Evolutionary conservation across 805 yeast species (phyloP).

Genomic region (Starmera pachycereana): DNA sequence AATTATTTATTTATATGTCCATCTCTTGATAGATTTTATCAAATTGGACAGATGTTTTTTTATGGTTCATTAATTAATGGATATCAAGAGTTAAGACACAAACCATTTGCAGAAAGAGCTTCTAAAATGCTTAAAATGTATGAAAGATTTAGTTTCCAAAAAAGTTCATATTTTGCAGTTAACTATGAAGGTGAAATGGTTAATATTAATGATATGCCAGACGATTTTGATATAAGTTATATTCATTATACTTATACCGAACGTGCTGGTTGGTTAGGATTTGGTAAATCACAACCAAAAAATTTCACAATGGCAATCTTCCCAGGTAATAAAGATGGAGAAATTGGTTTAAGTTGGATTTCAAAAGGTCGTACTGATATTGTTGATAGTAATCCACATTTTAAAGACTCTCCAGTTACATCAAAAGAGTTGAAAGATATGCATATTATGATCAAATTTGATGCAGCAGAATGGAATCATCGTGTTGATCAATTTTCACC

Average conservation of each 20-base stretch:
- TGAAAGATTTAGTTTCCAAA: background rate
- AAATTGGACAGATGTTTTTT: background rate
- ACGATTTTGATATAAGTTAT: background rate
- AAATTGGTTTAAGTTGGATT: constrained; percentile 1
- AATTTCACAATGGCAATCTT: constrained; percentile 1
- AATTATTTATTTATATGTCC: background rate
- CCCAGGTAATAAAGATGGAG: constrained; percentile 1
- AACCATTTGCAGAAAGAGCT: background rate
- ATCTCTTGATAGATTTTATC: background rate
- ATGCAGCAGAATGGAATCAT: background rate
- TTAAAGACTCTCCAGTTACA: background rate
- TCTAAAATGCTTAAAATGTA: background rate
- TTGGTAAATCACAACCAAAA: background rate
- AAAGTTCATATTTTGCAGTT: background rate
- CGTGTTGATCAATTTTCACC: constrained; percentile 1
- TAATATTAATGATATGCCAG: background rate
- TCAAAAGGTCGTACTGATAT: constrained; percentile 1
- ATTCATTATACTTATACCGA: background rate
- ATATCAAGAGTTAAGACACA: background rate
- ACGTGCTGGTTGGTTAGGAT: background rate
- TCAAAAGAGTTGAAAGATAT: background rate
- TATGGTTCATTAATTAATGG: background rate
- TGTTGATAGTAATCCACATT: background rate
- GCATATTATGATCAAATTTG: constrained; percentile 1
- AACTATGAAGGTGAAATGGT: background rate